Conservation (phyloP, 768 basidiomycete species). For the Calocybe indica region DNA sequence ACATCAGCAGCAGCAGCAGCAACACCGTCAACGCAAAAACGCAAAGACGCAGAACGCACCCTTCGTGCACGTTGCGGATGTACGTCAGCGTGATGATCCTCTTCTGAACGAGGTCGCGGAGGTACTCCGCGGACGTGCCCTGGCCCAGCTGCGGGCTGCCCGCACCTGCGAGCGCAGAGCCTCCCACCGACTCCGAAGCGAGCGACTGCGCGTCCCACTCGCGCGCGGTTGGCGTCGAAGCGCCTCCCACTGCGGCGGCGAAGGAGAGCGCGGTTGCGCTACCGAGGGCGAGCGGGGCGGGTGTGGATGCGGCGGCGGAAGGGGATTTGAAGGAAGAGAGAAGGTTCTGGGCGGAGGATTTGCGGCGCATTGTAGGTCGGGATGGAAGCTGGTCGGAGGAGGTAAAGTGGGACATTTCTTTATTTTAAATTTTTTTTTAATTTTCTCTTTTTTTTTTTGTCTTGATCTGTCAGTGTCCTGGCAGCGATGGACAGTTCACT, state of each 20-base stretch:
- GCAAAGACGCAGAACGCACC: constrained; percentile 40
- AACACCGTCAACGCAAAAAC: background rate
- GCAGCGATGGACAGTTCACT: no score
- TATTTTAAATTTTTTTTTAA: constrained; percentile 7
- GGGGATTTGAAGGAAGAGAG: constrained; percentile 65
- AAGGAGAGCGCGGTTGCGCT: constrained; percentile 32
- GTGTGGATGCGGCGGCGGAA: constrained; percentile 20
- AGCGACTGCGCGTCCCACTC: constrained; percentile 75
- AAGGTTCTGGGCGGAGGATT: constrained; percentile 82
- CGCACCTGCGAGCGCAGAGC: constrained; percentile 26
- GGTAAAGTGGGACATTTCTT: constrained; percentile 33
- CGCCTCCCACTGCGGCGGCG: constrained; percentile 24
- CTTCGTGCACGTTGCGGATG: constrained; percentile 80
- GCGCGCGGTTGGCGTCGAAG: constrained; percentile 40
- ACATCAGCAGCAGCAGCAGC: background rate
- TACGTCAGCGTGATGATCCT: constrained; percentile 82
- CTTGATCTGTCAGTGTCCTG: no score
- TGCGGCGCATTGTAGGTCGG: constrained; percentile 71
- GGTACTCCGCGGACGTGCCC: constrained; percentile 71
- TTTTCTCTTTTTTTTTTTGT: constrained; percentile 7
- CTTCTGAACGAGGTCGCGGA: constrained; percentile 78
- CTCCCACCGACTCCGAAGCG: constrained; percentile 36
- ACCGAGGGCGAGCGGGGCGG: constrained; percentile 24
- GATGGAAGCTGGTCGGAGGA: constrained; percentile 17
- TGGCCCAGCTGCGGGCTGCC: constrained; percentile 44